Evolutionary conservation across 768 basidiomycete genomes (phyloP).

Genomic region (Termitomyces sp.): DNA sequence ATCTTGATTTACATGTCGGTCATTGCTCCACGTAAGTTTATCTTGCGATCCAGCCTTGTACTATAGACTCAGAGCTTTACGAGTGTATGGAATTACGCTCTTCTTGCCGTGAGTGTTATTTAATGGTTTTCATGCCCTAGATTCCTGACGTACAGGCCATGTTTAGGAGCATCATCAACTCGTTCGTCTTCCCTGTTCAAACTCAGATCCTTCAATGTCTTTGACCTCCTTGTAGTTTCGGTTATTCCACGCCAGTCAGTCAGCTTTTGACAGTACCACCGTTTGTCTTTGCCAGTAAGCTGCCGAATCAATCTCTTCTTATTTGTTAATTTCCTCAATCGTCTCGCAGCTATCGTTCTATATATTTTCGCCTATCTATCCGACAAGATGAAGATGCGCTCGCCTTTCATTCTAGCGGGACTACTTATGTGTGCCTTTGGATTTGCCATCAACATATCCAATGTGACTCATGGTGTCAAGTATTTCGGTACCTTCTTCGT

Average conservation of each 20-base stretch:
- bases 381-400: conserved; percentile 49
- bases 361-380: conserved; percentile 52
- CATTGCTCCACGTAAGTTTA: conserved; percentile 50
- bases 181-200: conserved; percentile 21
- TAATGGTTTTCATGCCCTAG: not conserved
- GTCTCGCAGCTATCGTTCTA: conserved; percentile 14
- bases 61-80: not conserved
- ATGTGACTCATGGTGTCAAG: conserved; percentile 46
- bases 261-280: conserved; percentile 68
- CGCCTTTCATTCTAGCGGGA: conserved; percentile 51
- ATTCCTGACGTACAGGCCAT: not conserved
- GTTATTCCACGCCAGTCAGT: conserved; percentile 47
- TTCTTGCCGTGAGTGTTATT: conserved; percentile 57
- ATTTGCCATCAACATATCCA: conserved; percentile 59
- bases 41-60: not conserved
- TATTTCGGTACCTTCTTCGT: conserved; percentile 72
- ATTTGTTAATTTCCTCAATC: not conserved
- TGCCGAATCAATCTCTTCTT: not conserved
- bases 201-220: not conserved
- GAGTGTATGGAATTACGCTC: conserved; percentile 66
- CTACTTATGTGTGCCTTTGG: conserved; percentile 49
- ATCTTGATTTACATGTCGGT: conserved; percentile 57
- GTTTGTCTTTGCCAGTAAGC: conserved; percentile 56
- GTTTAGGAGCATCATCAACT: conserved; percentile 52
- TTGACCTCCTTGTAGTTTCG: conserved; percentile 40